A percentile compares a stretch with the other conserved stretches of the same genome.
phyloP scores from a whole-genome alignment of 257 asterid genomes.

The Fraxinus americana region DNA sequence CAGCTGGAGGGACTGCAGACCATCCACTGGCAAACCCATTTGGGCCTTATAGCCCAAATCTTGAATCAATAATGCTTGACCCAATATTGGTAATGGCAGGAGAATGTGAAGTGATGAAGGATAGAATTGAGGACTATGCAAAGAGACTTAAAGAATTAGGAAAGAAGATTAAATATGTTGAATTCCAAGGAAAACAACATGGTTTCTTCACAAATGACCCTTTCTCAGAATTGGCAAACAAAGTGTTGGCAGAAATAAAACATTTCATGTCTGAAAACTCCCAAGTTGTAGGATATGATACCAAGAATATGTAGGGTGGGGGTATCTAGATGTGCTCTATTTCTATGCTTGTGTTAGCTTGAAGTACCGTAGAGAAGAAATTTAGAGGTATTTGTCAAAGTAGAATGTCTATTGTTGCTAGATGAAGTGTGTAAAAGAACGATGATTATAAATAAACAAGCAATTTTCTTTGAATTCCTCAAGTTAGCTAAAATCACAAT shows the following conservation, averaged over 20 bases:
- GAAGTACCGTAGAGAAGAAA: neutral
- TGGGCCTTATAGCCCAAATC: constrained; percentile 63
- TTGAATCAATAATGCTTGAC: constrained; percentile 42
- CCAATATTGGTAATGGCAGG: constrained; percentile 66
- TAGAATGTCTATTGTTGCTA: neutral
- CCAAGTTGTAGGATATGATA: neutral
- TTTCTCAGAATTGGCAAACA: constrained; percentile 40
- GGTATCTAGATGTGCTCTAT: neutral
- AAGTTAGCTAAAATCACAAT: no score
- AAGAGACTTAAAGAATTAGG: constrained; percentile 44
- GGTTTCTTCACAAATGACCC: constrained; percentile 61
- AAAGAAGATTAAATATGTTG: constrained; percentile 41
- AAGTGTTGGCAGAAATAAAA: constrained; percentile 39
- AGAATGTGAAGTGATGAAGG: constrained; percentile 58
- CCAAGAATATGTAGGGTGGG: neutral
- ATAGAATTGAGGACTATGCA: constrained; percentile 55
- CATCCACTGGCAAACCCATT: constrained; percentile 72
- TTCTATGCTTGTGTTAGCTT: neutral
- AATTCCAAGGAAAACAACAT: constrained; percentile 52
- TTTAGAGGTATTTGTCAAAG: neutral
- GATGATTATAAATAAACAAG: neutral
- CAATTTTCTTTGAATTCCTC: neutral
- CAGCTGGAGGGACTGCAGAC: constrained; percentile 53
- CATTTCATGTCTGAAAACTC: constrained; percentile 40
- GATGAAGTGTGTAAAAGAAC: neutral